phyloP scores from a whole-genome alignment of 1,284 basidiomycete genomes.

The Trichosporon faecale region DNA sequence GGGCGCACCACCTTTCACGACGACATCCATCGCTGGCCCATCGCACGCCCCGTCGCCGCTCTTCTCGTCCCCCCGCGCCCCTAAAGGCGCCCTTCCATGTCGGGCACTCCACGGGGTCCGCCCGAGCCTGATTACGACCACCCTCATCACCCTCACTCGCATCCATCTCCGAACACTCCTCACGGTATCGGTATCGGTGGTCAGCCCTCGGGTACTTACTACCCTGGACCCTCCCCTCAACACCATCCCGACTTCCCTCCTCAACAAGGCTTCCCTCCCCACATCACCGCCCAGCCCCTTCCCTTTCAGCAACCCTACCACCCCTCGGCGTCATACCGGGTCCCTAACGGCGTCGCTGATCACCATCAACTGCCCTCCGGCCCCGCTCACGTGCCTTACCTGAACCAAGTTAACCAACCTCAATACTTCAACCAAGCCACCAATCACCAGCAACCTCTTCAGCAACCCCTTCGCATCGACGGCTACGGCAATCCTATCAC shows the following conservation, averaged over 20 bases:
- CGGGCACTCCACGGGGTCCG: slow-evolving; percentile 9
- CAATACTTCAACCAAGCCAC: not conserved
- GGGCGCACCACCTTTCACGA: not conserved
- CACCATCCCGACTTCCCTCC: not conserved
- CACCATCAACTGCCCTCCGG: not conserved
- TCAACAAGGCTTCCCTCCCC: slow-evolving; percentile 2
- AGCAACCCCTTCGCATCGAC: not conserved
- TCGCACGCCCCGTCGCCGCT: not conserved
- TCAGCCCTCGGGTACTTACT: slow-evolving; percentile 2
- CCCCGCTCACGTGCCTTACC: slow-evolving; percentile 9
- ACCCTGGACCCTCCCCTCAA: not conserved
- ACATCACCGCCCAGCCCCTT: not conserved
- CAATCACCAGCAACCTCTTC: not conserved
- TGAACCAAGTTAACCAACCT: not conserved
- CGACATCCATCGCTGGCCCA: not conserved
- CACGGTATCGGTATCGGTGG: not conserved
- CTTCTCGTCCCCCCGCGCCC: not conserved
- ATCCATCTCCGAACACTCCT: not conserved
- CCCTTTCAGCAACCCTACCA: not conserved
- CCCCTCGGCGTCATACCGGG: not conserved
- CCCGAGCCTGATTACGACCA: slow-evolving; percentile 3
- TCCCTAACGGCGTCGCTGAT: slow-evolving; percentile 5
- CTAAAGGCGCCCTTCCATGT: slow-evolving; percentile 5
- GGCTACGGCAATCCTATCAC: slow-evolving; percentile 8
- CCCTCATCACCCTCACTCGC: not conserved